Base-by-base conservation (phyloP, 345 rosid genomes). In the Psidium friedrichsthalianum region DNA sequence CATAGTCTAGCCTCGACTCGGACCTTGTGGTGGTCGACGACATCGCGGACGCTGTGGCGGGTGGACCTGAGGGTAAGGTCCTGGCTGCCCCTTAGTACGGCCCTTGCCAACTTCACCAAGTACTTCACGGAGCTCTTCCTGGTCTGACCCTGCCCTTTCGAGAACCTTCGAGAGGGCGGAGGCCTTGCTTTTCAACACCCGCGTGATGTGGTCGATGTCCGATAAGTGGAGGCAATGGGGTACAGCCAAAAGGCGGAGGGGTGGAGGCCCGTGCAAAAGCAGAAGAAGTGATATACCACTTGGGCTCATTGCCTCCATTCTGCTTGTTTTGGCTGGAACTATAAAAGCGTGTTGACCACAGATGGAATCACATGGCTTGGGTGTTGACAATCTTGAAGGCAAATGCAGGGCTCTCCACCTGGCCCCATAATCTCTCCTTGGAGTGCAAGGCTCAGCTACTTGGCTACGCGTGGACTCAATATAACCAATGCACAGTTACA, bases 311-410 rank as follows among this genome's bases (percentile, higher is more conserved):
- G 89, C 94, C 92, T 5, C 93, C 94, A 5, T 90, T 91, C 87
- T 92, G 90, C 86, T 92, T 85, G 93, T 91, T 25, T 64, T 92
- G 87, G 94, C 93, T 4, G 94, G 94, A 61, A 90, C 91, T 36
- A 91, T 92, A 10, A 92, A 90, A 84, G 90, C 89, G 6, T n/a
- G 94, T 92, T 21, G 88, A 92, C 61, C 93, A 92, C 61, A 86
- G 92, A 61, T 92, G 94, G 94, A 91, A 92, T 86, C 93, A 91
- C 94, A 92, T 74, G 94, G 94, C 6, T 80, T 92, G 52, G 93
- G 94, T 3, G 94, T 93, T 3, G 94, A 92, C 40, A 92, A 92
- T 24, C 56, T 91, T 51, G 90, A 90, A 58, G 94, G 94, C 6
- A 87, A 84, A 51, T 91, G 94, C 85, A 87, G 94, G 88, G 86